A percentile compares a stretch with the other conserved stretches of the same genome.
These are phyloP conservation scores for Pulveroboletus sp. DNA, from an alignment of 768 basidiomycete genomes.

Conservation along the genomic window DNA sequence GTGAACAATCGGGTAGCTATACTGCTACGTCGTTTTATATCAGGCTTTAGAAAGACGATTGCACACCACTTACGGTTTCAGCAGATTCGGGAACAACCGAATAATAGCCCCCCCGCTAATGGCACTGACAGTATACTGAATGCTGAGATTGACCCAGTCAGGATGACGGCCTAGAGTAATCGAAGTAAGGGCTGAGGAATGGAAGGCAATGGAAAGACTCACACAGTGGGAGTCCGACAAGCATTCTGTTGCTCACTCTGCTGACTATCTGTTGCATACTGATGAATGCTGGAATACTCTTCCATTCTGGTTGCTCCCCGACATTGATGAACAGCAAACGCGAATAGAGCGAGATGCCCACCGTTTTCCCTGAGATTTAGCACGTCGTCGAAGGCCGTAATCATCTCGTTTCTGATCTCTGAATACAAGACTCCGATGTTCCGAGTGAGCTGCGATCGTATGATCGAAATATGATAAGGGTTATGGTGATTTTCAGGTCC, in stretches of 20 bases:
- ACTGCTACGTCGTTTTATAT: not conserved
- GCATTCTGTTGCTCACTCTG: conserved; percentile 40
- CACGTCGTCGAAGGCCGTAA: conserved; percentile 34
- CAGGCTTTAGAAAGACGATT: not conserved
- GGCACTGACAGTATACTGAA: conserved; percentile 28
- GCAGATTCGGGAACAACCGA: conserved; percentile 25
- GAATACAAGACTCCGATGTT: conserved; percentile 37
- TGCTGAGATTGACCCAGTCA: conserved; percentile 32
- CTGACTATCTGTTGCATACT: conserved; percentile 8
- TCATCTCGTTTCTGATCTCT: conserved; percentile 42
- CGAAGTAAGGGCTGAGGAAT: not conserved
- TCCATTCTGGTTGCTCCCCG: conserved; percentile 36
- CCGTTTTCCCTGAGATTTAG: conserved; percentile 23
- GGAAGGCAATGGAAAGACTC: not conserved
- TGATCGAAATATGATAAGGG: conserved; percentile 16
- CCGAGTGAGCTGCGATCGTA: conserved; percentile 27
- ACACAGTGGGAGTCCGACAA: conserved; percentile 50
- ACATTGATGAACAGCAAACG: not conserved
- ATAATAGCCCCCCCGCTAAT: conserved; percentile 16
- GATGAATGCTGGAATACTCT: conserved; percentile 23
- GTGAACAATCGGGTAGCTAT: conserved; percentile 10
- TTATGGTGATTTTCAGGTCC: conserved; percentile 28
- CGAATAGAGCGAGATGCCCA: not conserved
- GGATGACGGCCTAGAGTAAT: conserved; percentile 35
- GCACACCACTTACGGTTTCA: not conserved